A percentile compares a stretch with the other conserved stretches of the same genome.
These are phyloP conservation scores for Saksenaea vasiformis DNA, from an alignment of 371 early-diverging fungal species.

Conservation along the genomic window DNA sequence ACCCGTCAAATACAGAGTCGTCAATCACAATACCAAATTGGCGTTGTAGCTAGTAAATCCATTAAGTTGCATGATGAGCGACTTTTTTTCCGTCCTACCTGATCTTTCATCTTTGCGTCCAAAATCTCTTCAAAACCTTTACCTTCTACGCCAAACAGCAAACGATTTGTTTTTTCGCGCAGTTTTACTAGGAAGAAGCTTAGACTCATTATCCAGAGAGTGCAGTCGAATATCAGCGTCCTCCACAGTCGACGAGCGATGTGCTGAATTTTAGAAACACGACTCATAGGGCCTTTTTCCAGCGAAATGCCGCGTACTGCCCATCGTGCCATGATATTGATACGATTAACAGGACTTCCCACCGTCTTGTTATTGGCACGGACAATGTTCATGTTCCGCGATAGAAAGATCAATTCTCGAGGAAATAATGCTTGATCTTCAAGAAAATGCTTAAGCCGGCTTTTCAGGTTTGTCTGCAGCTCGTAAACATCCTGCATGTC, in stretches of 20 bases:
- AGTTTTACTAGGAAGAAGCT: slow-evolving; percentile 58
- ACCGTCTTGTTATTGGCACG: slow-evolving; percentile 82
- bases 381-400: slow-evolving; percentile 89
- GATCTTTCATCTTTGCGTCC: slow-evolving; percentile 62
- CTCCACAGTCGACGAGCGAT: slow-evolving; percentile 28
- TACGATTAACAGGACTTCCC: slow-evolving; percentile 87
- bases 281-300: slow-evolving; percentile 4
- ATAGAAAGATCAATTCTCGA: slow-evolving; percentile 87
- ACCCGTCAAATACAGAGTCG: slow-evolving; percentile 67
- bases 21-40: slow-evolving; percentile 73
- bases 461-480: slow-evolving; percentile 74
- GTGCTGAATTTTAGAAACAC: slow-evolving; percentile 9
- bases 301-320: slow-evolving; percentile 66
- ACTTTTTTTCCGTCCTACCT: slow-evolving; percentile 24
- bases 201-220: slow-evolving; percentile 61
- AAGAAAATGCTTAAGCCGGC: slow-evolving; percentile 71
- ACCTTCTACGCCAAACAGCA: slow-evolving; percentile 36
- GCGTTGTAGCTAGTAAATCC: slow-evolving; percentile 45
- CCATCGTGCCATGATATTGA: slow-evolving; percentile 85
- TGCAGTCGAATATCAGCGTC: slow-evolving; percentile 52
- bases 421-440: slow-evolving; percentile 75
- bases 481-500: slow-evolving; percentile 64
- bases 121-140: slow-evolving; percentile 74
- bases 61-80: neutral
- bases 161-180: slow-evolving; percentile 38